Base-by-base conservation (phyloP, 1,139 yeast species). In the Diutina catenulata region DNA sequence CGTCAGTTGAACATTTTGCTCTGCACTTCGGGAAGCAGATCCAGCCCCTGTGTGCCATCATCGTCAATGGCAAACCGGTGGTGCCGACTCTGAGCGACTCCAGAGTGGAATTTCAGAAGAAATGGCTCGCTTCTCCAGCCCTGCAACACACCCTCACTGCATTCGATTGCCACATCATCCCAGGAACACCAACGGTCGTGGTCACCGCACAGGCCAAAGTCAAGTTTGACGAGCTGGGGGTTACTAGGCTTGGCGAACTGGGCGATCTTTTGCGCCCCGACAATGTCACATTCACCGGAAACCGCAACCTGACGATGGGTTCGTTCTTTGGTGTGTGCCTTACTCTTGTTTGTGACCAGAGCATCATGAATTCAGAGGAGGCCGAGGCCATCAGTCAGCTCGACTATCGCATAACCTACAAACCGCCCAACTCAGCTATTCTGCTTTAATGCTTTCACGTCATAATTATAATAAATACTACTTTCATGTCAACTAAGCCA, bases 191-290 rank as follows among this genome's bases (percentile, higher is more conserved):
- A 3, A 62, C 75, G 1, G 62, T 68, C 39, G 56, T 77, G 3
- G 63, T 80, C 19, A 67, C 70, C 41, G 64, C 75, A 14, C 68
- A 75, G 40, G 75, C 82, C 9, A 80, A 78, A 52, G 82, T 80
- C 8, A 64, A 77, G 44, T 80, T 80, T 49, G 91, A 81, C 53
- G 91, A 81, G 50, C 70, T 79, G 40, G 88, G 88, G 1, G 68
- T 62, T 43, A 76, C 73, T 44, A 68, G 77, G 49, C 49, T 71
- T 21, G 86, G 86, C 2, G 80, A 76, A 40, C 65, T 73, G 23
- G 72, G 82, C 1, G 74, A 73, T 42, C 56, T 64, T 43, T 53
- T 60, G 40, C 50, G 38, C 25, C 39, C 33, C 31, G 32, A 41
- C 33, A 39, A 43, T 13, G 48, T 47, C 23, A 38, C 43, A n/a